Base-by-base conservation (phyloP, 768 basidiomycete genomes). In the Xerocomellus amylosporus region DNA sequence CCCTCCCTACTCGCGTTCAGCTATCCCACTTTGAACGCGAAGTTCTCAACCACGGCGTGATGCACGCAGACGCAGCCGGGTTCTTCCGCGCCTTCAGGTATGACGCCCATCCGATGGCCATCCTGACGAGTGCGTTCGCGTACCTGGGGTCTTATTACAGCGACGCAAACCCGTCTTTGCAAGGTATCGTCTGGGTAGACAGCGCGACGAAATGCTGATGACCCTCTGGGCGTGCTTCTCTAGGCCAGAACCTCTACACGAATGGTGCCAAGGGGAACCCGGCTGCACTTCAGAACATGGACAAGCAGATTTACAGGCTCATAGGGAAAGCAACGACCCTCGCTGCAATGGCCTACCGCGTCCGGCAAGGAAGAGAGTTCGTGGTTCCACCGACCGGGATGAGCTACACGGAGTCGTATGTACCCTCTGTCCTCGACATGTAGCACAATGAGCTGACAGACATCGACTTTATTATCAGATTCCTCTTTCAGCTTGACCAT, bases 261-360 rank as follows among this genome's bases (percentile, higher is more conserved):
- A 80, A 79, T 53, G 84, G 84, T 20, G 82, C 88, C 10, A 81
- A 79, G 58, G 86, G 85, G 8, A 80, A 86, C 67, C 68, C 75
- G 28, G 77, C 67, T 0, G 90, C 90, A 4, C 79, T 95, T 7
- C 85, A 79, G 26, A 76, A 82, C 43, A 90, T 96, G 87, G 93
- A 95, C 71, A 92, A 91, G 75, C 93, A 95, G 70, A 93, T 95
- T 40, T 93, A 86, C 68, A 77, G 92, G 60, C 73, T 94, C 6
- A 88, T 93, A 49, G 93, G 93, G 40, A 95, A 94, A 67, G 86
- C 88, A 9, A 92, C 88, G 6, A 93, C 91, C 0, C 76, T 95
- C 38, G 93, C 93, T 56, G 91, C 93, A 82, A 94, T 95, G 92
- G 93, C 93, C 0, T 96, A 94, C 70, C 90, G 93, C 30, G 82